phyloP scores from a whole-genome alignment of 768 basidiomycete species.

The Auricularia sp. region DNA sequence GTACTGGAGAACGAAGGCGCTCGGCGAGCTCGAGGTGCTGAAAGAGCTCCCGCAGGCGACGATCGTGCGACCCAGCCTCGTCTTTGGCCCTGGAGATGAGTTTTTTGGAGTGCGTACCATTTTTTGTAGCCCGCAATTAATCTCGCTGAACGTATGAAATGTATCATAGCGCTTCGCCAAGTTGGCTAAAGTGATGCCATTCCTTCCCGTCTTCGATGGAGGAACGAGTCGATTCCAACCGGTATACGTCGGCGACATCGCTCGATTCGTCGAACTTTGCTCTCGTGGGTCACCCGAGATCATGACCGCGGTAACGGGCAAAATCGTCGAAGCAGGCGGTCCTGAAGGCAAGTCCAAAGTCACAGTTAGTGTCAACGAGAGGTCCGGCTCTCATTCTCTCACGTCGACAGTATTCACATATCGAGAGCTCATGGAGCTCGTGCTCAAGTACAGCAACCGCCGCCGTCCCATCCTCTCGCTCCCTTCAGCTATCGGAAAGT shows the following conservation, averaged over 20 bases:
- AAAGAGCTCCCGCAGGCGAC: conserved; percentile 39
- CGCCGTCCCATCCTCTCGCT: conserved; percentile 50
- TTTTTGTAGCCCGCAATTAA: neutral
- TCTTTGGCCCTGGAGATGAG: conserved; percentile 68
- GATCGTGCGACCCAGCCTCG: conserved; percentile 58
- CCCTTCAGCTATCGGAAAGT: conserved; percentile 49
- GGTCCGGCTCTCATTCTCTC: too few relatives aligned
- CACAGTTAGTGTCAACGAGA: too few relatives aligned
- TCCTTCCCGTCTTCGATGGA: conserved; percentile 70
- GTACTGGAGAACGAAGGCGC: conserved; percentile 51
- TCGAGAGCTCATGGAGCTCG: conserved; percentile 52
- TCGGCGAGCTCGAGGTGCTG: conserved; percentile 49
- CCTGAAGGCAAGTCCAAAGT: conserved; percentile 31
- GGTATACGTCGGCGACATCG: conserved; percentile 62
- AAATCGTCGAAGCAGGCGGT: conserved; percentile 38
- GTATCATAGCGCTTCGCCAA: conserved; percentile 46
- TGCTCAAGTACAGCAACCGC: conserved; percentile 43
- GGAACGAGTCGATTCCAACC: conserved; percentile 60
- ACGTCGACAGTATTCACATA: conserved; percentile 48
- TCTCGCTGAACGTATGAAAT: neutral
- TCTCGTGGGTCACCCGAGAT: conserved; percentile 34
- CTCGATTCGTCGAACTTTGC: conserved; percentile 47
- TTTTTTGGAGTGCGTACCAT: conserved; percentile 52
- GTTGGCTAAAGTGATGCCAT: conserved; percentile 49
- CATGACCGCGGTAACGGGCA: conserved; percentile 26